Evolutionary conservation across 768 basidiomycete genomes (phyloP).

Genomic region (Chiua virens): DNA sequence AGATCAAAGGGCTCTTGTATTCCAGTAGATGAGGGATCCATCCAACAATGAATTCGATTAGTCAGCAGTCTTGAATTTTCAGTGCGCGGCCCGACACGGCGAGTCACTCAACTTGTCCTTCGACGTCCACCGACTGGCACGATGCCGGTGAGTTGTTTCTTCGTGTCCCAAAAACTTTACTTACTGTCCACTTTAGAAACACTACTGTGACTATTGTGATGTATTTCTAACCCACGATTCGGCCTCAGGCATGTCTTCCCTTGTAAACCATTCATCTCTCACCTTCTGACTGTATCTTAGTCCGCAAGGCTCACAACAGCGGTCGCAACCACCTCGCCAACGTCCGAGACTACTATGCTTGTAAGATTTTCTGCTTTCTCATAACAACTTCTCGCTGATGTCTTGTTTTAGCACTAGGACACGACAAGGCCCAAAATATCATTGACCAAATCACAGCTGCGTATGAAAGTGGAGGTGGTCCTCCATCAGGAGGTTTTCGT

Average conservation of each 20-base stretch:
- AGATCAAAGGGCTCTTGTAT: constrained; percentile 98
- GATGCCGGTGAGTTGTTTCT: constrained; percentile 62
- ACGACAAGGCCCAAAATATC: constrained; percentile 97
- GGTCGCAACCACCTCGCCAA: constrained; percentile 97
- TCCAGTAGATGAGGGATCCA: constrained; percentile 71
- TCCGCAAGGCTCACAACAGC: constrained; percentile 97
- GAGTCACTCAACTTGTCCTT: constrained; percentile 9
- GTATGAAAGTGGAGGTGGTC: constrained; percentile 84
- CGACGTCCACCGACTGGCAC: constrained; percentile 24
- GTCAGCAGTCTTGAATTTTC: constrained; percentile 29
- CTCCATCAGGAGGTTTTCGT: constrained; percentile 85
- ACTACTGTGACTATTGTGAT: constrained; percentile 93
- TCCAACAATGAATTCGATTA: constrained; percentile 32
- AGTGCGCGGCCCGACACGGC: constrained; percentile 4
- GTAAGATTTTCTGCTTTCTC: constrained; percentile 41
- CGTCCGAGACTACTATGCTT: constrained; percentile 96
- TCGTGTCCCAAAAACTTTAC: background rate
- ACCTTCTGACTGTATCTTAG: constrained; percentile 40
- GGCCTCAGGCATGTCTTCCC: constrained; percentile 64
- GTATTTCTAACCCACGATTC: constrained; percentile 95
- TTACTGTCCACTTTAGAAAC: constrained; percentile 57
- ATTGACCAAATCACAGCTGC: constrained; percentile 97
- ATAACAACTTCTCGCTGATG: constrained; percentile 3
- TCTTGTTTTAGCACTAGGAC: constrained; percentile 63
- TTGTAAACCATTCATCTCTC: background rate